Conservation (phyloP, 148 eudicot species). For the Fallopia convolvulus region DNA sequence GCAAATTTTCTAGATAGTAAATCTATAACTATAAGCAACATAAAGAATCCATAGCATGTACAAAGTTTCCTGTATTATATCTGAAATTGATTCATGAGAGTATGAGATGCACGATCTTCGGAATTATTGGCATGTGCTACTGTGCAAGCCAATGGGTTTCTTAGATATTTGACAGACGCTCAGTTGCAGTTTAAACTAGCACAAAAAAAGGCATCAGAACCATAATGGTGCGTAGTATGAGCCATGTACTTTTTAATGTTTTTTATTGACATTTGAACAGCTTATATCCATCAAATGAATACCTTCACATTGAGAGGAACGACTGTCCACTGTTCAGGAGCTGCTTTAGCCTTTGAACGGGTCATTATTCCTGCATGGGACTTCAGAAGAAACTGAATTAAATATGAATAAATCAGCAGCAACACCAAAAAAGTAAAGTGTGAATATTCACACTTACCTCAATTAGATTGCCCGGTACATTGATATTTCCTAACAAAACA, state of each 20-base stretch:
- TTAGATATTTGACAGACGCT: not conserved
- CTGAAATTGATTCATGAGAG: not conserved
- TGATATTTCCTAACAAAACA: conserved; percentile 53
- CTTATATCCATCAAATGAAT: conserved; percentile 6
- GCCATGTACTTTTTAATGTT: not conserved
- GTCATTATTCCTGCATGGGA: conserved; percentile 80
- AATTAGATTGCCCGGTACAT: conserved; percentile 70
- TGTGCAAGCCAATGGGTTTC: not conserved
- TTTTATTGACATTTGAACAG: not conserved
- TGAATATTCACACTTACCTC: conserved; percentile 44
- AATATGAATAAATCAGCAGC: not conserved
- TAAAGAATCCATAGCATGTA: not conserved
- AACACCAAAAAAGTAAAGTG: not conserved
- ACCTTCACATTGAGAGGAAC: conserved; percentile 83
- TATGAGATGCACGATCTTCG: not conserved
- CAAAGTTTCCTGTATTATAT: not conserved
- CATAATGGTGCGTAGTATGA: not conserved
- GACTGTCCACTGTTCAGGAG: conserved; percentile 84
- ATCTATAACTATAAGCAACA: not conserved
- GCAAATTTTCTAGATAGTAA: not conserved
- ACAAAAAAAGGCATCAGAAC: not conserved
- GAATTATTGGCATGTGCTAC: not conserved
- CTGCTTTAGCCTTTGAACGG: conserved; percentile 79
- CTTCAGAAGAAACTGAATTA: conserved; percentile 33
- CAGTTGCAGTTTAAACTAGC: not conserved